Percentiles rank a stretch among this genome's conserved stretches.
These are phyloP conservation scores for Penicillium egyptiacum DNA, from an alignment of 495 filamentous ascomycete genomes.

Conservation along the genomic window DNA sequence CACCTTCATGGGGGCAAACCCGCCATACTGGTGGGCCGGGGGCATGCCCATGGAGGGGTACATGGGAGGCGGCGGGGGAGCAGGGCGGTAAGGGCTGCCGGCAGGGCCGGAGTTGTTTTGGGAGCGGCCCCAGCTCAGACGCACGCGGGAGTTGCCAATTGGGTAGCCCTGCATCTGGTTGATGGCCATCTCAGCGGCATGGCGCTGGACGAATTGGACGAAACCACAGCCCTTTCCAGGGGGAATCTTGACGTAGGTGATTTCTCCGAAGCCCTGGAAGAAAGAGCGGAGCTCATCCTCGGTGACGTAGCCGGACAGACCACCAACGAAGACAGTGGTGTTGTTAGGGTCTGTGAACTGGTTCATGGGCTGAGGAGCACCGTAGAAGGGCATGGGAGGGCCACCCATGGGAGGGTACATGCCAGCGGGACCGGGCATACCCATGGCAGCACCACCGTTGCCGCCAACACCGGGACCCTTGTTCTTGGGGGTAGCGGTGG, in stretches of 20 bases:
- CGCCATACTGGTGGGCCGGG: conserved; percentile 69
- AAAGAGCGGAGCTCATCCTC: conserved; percentile 99
- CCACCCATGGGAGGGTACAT: conserved; percentile 70
- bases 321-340: conserved; percentile 98
- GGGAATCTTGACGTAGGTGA: conserved; percentile 99
- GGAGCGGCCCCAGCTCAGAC: conserved; percentile 93
- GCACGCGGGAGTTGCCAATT: conserved; percentile 97
- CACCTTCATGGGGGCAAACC: conserved; percentile 76
- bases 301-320: conserved; percentile 96
- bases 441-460: conserved; percentile 55
- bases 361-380: conserved; percentile 93
- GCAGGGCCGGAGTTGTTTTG: conserved; percentile 99
- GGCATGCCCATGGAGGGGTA: conserved; percentile 86
- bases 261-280: conserved; percentile 99
- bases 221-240: conserved; percentile 99
- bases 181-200: conserved; percentile 99
- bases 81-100: conserved; percentile 94
- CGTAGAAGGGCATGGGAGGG: conserved; percentile 79
- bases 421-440: conserved; percentile 48
- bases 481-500: conserved; percentile 97
- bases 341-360: conserved; percentile 99
- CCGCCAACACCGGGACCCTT: conserved; percentile 66
- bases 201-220: conserved; percentile 98
- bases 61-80: conserved; percentile 83
- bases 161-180: conserved; percentile 99